Evolutionary conservation across 495 filamentous ascomycete genomes (phyloP).

Genomic region (Penicillium mononematosum): DNA sequence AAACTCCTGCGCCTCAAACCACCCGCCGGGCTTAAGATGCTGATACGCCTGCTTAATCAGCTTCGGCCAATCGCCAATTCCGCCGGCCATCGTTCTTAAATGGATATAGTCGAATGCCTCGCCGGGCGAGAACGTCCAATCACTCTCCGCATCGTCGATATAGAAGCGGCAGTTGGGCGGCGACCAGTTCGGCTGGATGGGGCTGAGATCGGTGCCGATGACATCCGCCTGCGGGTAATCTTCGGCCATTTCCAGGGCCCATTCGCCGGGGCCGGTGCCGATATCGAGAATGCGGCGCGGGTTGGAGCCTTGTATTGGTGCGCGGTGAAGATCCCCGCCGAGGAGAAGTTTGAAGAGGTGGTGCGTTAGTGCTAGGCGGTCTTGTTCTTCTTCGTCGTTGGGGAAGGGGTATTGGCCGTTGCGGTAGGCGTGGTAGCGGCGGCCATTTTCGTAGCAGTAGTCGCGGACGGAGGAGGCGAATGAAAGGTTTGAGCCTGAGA

Average conservation of each 20-base stretch:
- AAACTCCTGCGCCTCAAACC: constrained; percentile 57
- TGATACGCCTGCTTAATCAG: constrained; percentile 34
- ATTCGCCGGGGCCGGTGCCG: constrained; percentile 59
- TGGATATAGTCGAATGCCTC: constrained; percentile 50
- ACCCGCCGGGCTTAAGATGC: constrained; percentile 54
- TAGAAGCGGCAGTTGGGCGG: constrained; percentile 50
- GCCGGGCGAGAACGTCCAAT: constrained; percentile 46
- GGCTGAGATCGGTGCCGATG: constrained; percentile 63
- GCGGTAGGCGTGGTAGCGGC: constrained; percentile 60
- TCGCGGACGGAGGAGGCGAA: constrained; percentile 47
- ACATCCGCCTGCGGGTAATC: constrained; percentile 54
- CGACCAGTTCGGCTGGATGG: constrained; percentile 52
- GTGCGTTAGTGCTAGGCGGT: constrained; percentile 68
- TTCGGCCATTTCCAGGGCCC: constrained; percentile 64
- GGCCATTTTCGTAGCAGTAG: constrained; percentile 58
- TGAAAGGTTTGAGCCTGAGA: constrained; percentile 43
- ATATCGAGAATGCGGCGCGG: constrained; percentile 42
- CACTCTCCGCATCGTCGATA: constrained; percentile 51
- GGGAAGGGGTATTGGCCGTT: constrained; percentile 57
- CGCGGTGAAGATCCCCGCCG: constrained; percentile 53
- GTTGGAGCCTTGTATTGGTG: constrained; percentile 39
- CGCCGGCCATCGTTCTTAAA: constrained; percentile 44
- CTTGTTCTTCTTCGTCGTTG: constrained; percentile 60
- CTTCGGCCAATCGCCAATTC: constrained; percentile 47
- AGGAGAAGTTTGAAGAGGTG: constrained; percentile 52